Evolutionary conservation across 2,329 filamentous ascomycete genomes (phyloP).

Genomic region (Fusarium pseudoanthophilum): DNA sequence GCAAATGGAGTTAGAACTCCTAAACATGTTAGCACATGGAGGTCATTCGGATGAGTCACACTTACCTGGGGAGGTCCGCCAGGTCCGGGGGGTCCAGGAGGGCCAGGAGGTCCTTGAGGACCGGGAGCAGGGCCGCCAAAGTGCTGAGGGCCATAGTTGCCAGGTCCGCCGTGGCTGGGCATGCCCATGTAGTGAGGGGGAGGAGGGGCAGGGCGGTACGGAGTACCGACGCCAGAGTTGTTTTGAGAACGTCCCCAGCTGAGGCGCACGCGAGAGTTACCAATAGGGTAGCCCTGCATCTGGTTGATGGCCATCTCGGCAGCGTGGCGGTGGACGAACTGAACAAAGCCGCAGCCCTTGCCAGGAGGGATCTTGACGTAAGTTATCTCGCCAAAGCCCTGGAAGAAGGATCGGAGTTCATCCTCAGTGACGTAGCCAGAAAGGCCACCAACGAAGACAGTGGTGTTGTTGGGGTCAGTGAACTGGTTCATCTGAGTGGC

Average conservation of each 20-base stretch:
- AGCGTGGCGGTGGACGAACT: conserved; percentile 98
- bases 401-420: conserved; percentile 99
- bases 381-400: conserved; percentile 98
- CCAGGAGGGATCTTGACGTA: conserved; percentile 99
- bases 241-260: conserved; percentile 99
- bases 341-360: conserved; percentile 98
- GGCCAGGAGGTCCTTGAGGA: conserved; percentile 56
- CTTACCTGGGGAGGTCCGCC: conserved; percentile 55
- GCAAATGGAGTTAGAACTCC: conserved; percentile 28
- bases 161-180: conserved; percentile 57
- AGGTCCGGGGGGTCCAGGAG: conserved; percentile 52
- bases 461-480: conserved; percentile 99
- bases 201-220: conserved; percentile 90
- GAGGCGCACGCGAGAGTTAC: conserved; percentile 96
- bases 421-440: conserved; percentile 99
- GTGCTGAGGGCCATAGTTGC: conserved; percentile 58
- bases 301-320: conserved; percentile 99
- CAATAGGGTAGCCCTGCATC: conserved; percentile 99
- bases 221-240: conserved; percentile 98
- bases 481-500: conserved; percentile 92
- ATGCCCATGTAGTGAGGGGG: conserved; percentile 66
- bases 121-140: conserved; percentile 58
- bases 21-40: conserved; percentile 10
- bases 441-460: conserved; percentile 95
- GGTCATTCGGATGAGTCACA: not conserved